Conservation (phyloP, 2,329 filamentous ascomycete species). For the Sporothrix brasiliensis region DNA sequence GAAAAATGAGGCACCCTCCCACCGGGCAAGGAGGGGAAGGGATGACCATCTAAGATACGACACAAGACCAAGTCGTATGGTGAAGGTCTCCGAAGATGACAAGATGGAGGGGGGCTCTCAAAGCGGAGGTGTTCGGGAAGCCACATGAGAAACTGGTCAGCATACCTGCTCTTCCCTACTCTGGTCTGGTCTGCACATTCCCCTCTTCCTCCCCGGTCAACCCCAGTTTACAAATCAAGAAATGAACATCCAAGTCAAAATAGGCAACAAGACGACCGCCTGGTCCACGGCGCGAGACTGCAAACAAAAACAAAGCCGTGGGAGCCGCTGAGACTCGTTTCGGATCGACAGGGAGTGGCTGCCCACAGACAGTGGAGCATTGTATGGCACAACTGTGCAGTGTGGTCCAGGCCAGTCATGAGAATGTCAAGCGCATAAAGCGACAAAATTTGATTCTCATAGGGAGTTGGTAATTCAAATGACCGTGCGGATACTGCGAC, state of each 20-base stretch:
- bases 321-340: neutral
- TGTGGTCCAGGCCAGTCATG: neutral
- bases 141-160: constrained; percentile 29
- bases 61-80: neutral
- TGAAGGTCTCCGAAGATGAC: neutral
- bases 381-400: neutral
- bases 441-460: neutral
- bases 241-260: constrained; percentile 2
- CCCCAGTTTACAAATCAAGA: neutral
- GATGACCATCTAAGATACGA: neutral
- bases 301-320: neutral
- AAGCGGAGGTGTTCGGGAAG: constrained; percentile 21
- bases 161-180: constrained; percentile 17
- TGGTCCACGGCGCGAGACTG: neutral
- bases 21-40: neutral
- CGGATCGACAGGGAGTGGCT: constrained; percentile 13
- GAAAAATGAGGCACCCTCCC: neutral
- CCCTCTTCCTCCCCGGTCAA: neutral
- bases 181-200: neutral
- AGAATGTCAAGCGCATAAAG: neutral
- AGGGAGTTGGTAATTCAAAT: no score
- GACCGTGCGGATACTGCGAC: no score
- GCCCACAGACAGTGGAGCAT: neutral
- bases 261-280: neutral
- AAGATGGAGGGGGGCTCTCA: neutral